phyloP scores from a whole-genome alignment of 768 basidiomycete genomes.

The Paxillus ammoniavirescens region DNA sequence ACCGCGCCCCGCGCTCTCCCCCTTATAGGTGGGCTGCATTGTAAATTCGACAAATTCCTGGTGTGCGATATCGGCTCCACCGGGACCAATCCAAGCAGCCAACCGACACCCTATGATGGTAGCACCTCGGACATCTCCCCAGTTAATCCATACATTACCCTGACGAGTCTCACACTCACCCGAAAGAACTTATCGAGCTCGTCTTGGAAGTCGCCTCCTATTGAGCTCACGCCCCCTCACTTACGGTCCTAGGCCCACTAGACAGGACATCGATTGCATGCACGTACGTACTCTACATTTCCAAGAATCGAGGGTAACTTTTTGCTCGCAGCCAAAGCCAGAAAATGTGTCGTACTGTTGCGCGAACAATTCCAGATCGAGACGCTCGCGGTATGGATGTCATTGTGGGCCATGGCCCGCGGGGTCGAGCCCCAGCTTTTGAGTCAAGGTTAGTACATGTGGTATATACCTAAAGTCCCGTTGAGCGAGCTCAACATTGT shows the following conservation, averaged over 20 bases:
- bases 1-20: too few relatives aligned
- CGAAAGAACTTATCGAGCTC: not conserved
- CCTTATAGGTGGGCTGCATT: too few relatives aligned
- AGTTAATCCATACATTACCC: too few relatives aligned
- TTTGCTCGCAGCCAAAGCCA: not conserved
- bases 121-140: too few relatives aligned
- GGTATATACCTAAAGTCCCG: not conserved
- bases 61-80: too few relatives aligned
- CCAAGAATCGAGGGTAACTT: conserved; percentile 1
- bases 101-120: too few relatives aligned
- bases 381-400: too few relatives aligned
- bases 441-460: not conserved
- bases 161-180: not conserved
- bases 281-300: conserved; percentile 2
- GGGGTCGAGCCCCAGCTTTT: conserved; percentile 5
- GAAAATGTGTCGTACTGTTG: too few relatives aligned
- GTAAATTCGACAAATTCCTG: not conserved
- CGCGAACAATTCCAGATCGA: too few relatives aligned
- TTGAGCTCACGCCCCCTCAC: conserved; percentile 2
- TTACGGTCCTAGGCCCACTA: not conserved
- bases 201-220: conserved; percentile 4
- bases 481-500: not conserved
- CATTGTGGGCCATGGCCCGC: not conserved
- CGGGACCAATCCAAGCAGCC: too few relatives aligned
- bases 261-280: not conserved